Evolutionary conservation across 345 rosid species (phyloP).

Genomic region (Combretum micranthum): DNA sequence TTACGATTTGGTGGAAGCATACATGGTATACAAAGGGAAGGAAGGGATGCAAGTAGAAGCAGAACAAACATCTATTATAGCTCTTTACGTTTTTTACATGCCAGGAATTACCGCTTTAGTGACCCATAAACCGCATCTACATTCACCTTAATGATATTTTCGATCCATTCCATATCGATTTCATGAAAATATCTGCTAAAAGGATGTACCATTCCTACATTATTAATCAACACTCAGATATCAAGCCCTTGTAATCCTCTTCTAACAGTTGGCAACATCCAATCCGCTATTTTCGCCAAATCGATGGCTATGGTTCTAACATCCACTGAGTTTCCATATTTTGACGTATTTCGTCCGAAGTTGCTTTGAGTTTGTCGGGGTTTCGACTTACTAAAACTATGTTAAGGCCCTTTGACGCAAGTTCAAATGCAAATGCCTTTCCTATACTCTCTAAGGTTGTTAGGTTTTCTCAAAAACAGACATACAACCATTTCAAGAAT

Average conservation of each 20-base stretch:
- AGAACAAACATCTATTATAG: constrained; percentile 30
- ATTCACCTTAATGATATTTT: constrained; percentile 25
- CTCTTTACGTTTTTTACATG: constrained; percentile 34
- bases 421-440: constrained; percentile 27
- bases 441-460: constrained; percentile 33
- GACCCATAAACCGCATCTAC: constrained; percentile 27
- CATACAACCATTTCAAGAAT: constrained; percentile 21
- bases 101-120: constrained; percentile 25
- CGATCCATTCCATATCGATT: constrained; percentile 27
- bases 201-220: constrained; percentile 31
- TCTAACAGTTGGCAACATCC: constrained; percentile 19
- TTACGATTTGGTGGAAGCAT: constrained; percentile 1
- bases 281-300: constrained; percentile 12
- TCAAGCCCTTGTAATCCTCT: constrained; percentile 20
- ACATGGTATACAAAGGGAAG: constrained; percentile 8
- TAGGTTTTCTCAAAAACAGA: constrained; percentile 21
- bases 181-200: constrained; percentile 32
- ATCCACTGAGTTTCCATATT: constrained; percentile 10
- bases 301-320: constrained; percentile 28
- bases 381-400: constrained; percentile 27
- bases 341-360: constrained; percentile 14
- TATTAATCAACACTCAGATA: constrained; percentile 30
- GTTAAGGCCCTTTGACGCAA: constrained; percentile 28
- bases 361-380: constrained; percentile 21
- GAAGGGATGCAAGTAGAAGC: constrained; percentile 32